These are phyloP conservation scores for Ganoderma leucocontextum DNA, from an alignment of 1,284 basidiomycete species.

Conservation along the genomic window DNA sequence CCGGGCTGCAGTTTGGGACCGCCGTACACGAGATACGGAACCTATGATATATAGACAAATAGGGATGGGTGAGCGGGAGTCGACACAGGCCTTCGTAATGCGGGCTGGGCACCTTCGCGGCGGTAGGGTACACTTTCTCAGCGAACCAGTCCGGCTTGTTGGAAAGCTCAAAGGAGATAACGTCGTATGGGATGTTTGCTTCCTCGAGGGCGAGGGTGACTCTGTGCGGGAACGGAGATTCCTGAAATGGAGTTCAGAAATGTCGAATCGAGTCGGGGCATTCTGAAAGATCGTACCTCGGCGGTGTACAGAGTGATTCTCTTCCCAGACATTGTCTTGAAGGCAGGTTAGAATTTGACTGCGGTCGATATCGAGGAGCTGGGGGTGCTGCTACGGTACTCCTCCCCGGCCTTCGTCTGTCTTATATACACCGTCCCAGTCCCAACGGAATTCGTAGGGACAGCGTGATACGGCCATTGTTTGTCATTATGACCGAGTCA, in stretches of 20 bases:
- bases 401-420: neutral
- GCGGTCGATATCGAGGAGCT: neutral
- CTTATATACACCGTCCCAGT: neutral
- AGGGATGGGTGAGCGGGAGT: neutral
- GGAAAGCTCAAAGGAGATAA: conserved; percentile 32
- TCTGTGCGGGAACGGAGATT: conserved; percentile 6
- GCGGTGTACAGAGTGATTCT: neutral
- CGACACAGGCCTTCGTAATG: neutral
- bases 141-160: conserved; percentile 48
- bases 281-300: neutral
- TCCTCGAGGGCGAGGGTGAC: conserved; percentile 24
- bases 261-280: neutral
- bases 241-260: neutral
- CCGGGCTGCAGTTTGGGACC: conserved; percentile 57
- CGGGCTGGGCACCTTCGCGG: conserved; percentile 56
- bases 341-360: neutral
- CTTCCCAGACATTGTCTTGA: neutral
- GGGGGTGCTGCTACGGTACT: neutral
- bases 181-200: conserved; percentile 27
- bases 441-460: neutral
- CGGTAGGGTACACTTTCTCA: conserved; percentile 49
- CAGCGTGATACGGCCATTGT: neutral
- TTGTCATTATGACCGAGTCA: neutral
- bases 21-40: conserved; percentile 62
- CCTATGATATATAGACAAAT: conserved; percentile 29